Base-by-base conservation (phyloP, 129 eudicot species). In the Solidago caesia region DNA sequence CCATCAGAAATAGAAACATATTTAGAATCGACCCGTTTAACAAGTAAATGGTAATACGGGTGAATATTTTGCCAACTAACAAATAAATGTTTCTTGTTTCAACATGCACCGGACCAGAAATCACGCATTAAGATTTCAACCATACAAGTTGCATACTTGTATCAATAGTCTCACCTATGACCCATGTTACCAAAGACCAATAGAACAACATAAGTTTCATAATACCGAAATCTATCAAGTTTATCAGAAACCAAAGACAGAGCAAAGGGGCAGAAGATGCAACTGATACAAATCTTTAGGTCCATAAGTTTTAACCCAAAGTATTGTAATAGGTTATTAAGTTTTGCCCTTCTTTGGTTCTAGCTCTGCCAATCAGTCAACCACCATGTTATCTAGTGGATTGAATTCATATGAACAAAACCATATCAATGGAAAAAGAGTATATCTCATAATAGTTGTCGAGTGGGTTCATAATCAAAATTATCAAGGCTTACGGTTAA, bases 371-470 rank as follows among this genome's bases (percentile, higher is more conserved):
- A 29, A 9, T 3, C 39, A 33, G 39, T 33, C 39, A 33, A 3
- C 12, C 62, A 46, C 60, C 62, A 74, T 4, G 12, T 7, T 62
- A 62, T 74, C 61, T 61, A 25, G 57, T 75, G 67, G 58, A 66
- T 8, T 11, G 39, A 53, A 44, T 53, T 65, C 46, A 64, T 47
- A 74, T 13, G 27, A 13, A 48, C 7, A 60, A 68, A 48, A 26
- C 44, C 16, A 48, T 10, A 48, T 49, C 7, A 49, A 64, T 49
- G 8, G 51, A 75, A 49, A 39, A 43, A 75, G 13, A 67, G 39
- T 46, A 67, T 27, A 59, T 68, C 45, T 67, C 43, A 29, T 33
- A 58, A 58, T 68, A 79, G 48, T 64, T 64, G 47, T 72, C 16
- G 39, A 33, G 39, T 33, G 3, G 39, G 39, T 33, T 33, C 39